Base-by-base conservation (phyloP, 345 rosid species). In the Microthlaspi erraticum region DNA sequence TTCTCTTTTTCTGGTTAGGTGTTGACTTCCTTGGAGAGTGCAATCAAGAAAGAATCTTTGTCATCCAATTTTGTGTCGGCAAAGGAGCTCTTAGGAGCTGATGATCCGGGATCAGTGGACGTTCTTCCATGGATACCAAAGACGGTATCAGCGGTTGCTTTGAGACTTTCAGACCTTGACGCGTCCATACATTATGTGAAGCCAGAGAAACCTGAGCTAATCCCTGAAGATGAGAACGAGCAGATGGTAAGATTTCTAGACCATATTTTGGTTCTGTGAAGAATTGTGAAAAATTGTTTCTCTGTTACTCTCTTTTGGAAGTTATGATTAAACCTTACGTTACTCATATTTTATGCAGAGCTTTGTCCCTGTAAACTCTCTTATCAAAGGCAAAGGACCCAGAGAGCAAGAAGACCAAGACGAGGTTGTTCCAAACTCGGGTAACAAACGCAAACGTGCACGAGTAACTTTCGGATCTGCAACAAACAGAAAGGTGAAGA, bases 111-210 rank as follows among this genome's bases (percentile, higher is more conserved):
- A 37, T 82, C 82, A 12, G 84, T 88, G 73, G 65, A 82, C 46
- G 82, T 90, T 34, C 89, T 95, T 55, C 96, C 99, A n/a, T 95
- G 99, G 99, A 81, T 92, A 73, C 99, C 99, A n/a, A 83, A 76
- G 80, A 87, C 97, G 34, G 76, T 83, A 60, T 81, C 94, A 49
- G 99, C 98, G 31, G 87, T 85, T 56, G 93, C 92, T 76, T 62
- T 90, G 73, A 87, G 99, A 82, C 92, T 95, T 77, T 79, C 83
- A 39, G 98, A 92, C 70, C 82, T 95, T 32, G 98, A 92, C 70
- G 70, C 83, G 8, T 88, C 88, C 37, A 78, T 92, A 64, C 51
- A 73, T 46, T 90, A 85, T 14, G 69, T 79, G 56, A 82, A 79
- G 80, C 83, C 70, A 19, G 96, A 84, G 80, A 85, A 85, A 81